Evolutionary conservation across 2,329 filamentous ascomycete species (phyloP).

Genomic region (Trichoderma afroharzianum): DNA sequence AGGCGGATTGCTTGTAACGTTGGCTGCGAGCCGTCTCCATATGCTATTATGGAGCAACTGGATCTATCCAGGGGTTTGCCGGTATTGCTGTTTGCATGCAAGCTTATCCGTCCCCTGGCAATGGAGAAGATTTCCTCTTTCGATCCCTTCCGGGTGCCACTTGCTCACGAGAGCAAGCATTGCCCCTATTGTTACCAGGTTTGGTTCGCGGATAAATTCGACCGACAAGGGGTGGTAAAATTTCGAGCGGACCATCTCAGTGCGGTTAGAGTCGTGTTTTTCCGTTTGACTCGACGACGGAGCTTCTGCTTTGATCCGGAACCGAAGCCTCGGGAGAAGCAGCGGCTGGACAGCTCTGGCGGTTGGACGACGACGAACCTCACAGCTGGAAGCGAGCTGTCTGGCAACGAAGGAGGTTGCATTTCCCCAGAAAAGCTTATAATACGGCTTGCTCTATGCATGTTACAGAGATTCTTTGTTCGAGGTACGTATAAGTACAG

Average conservation of each 20-base stretch:
- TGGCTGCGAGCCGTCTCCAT: background rate
- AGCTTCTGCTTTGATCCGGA: background rate
- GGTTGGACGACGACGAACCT: background rate
- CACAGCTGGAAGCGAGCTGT: background rate
- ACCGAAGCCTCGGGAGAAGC: background rate
- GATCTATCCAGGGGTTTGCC: background rate
- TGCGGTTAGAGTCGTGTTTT: background rate
- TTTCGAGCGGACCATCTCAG: background rate
- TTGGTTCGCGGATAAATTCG: background rate
- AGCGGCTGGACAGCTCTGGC: background rate
- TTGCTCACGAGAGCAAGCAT: background rate
- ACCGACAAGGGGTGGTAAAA: background rate
- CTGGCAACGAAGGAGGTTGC: background rate
- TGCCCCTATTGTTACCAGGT: background rate
- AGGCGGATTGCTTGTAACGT: background rate
- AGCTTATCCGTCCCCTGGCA: background rate
- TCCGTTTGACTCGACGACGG: background rate
- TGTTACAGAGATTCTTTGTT: background rate
- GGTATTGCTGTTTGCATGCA: background rate
- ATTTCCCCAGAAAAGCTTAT: background rate
- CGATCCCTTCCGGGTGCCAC: background rate
- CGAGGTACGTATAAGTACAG: background rate
- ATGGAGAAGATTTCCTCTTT: background rate
- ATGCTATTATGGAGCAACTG: background rate
- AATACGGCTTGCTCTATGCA: background rate